Base-by-base conservation (phyloP, 148 eudicot species). In the Vaccinium darrowii region DNA sequence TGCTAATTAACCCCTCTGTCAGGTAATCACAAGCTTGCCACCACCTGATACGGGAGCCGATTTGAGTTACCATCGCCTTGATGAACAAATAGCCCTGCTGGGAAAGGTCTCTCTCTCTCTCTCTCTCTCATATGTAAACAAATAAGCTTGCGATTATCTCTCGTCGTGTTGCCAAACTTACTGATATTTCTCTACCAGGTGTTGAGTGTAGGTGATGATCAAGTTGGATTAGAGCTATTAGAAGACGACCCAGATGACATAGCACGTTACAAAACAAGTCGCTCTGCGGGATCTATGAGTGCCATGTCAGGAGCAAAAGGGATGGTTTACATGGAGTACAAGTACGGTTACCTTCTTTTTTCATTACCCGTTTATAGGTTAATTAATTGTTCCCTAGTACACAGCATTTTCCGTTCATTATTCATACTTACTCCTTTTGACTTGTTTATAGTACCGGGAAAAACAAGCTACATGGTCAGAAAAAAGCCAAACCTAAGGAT, bases 11-110 rank as follows among this genome's bases (percentile, higher is more conserved):
- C 30, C 23, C 58, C 39, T 27, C 82, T 74, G 62, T 51, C 84
- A 97, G 99, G 98, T 97, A 27, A 97, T 97, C 50, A 97, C 98
- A 71, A 87, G 98, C 83, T 90, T 95, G 90, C 99, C 99, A 4
- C 99, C 99, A 54, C 92, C 98, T 79, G 98, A 95, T 89, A 54
- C 91, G 21, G 93, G 93, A 49, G 82, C 93, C 2, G 92, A 88
- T 80, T 92, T 97, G 87, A 92, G 86, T 87, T 97, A 90, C 86
- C 57, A 88, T 84, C 84, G 85, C 78, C 95, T 90, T 79, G 90
- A 91, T 13, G 98, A 97, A 0, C 99, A 97, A 86, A 74, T 91
- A 79, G 86, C 85, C 49, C 98, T 97, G 80, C 98, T 95, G 56
- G 83, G 86, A 83, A 92, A 93, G 98, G 99, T 95, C 58, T 84